Evolutionary conservation across 2,329 filamentous ascomycete genomes (phyloP).

Genomic region (Drechslerella dactyloides): DNA sequence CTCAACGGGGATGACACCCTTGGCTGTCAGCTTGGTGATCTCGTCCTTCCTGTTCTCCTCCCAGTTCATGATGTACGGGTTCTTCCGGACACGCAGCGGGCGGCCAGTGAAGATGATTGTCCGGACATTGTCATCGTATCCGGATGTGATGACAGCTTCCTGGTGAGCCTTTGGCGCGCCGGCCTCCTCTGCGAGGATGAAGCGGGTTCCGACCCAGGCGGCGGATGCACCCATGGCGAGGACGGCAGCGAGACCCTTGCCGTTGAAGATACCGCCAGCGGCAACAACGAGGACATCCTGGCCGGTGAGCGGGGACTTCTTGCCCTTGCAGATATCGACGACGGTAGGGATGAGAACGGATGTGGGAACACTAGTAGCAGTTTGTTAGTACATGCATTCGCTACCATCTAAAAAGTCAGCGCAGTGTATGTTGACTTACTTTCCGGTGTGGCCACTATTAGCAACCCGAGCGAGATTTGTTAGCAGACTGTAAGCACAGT

Average conservation of each 20-base stretch:
- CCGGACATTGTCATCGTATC: slow-evolving; percentile 93
- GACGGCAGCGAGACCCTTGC: slow-evolving; percentile 83
- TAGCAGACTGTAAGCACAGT: slow-evolving; percentile 8
- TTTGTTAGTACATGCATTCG: background rate
- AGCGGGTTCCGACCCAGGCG: slow-evolving; percentile 97
- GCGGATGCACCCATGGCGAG: slow-evolving; percentile 90
- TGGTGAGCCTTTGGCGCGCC: slow-evolving; percentile 93
- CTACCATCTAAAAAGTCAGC: background rate
- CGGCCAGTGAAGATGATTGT: slow-evolving; percentile 99
- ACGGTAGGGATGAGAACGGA: slow-evolving; percentile 90
- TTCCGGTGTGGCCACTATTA: slow-evolving; percentile 79
- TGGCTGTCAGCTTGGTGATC: slow-evolving; percentile 87
- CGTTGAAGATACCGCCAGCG: slow-evolving; percentile 92
- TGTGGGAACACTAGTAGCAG: slow-evolving; percentile 71
- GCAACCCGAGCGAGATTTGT: background rate
- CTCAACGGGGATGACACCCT: slow-evolving; percentile 93
- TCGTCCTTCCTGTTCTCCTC: slow-evolving; percentile 87
- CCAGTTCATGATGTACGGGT: slow-evolving; percentile 94
- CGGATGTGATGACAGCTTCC: slow-evolving; percentile 87
- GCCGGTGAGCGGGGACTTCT: slow-evolving; percentile 86
- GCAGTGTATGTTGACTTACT: slow-evolving; percentile 58
- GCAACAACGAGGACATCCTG: slow-evolving; percentile 88
- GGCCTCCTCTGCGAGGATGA: slow-evolving; percentile 91
- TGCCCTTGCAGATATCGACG: slow-evolving; percentile 77
- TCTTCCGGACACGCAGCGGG: slow-evolving; percentile 89